Conservation (phyloP, 139 green algal species). For the Eudorina sp. region DNA sequence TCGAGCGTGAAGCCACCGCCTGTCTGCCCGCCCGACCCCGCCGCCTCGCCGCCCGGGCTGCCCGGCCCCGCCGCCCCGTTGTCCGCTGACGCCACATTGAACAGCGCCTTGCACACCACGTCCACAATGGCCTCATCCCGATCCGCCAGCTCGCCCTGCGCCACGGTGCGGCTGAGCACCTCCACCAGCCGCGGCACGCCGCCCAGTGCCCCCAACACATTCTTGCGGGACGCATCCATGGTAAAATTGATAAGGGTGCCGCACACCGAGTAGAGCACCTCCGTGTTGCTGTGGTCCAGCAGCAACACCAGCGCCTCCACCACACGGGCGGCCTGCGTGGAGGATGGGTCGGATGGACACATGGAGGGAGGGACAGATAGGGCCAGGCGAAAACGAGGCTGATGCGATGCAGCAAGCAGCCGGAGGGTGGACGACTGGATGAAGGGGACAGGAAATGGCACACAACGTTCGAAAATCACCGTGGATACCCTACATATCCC, state of each 20-base stretch:
- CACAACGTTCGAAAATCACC: too few species aligned
- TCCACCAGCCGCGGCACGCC: constrained; percentile 55
- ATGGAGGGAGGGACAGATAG: too few species aligned
- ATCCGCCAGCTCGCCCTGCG: constrained; percentile 38
- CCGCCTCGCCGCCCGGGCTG: background rate
- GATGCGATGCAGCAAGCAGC: too few species aligned
- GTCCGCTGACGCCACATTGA: constrained; percentile 58
- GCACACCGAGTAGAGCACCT: constrained; percentile 66
- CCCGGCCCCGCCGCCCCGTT: background rate
- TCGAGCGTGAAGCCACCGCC: constrained; percentile 26
- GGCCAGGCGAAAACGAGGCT: too few species aligned
- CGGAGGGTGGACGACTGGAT: too few species aligned
- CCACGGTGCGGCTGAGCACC: constrained; percentile 51
- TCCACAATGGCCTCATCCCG: constrained; percentile 51
- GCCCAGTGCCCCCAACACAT: constrained; percentile 45
- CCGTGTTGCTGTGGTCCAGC: constrained; percentile 65
- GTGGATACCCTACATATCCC: too few species aligned
- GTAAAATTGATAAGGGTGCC: constrained; percentile 70
- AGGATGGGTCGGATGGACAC: background rate
- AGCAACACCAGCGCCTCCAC: constrained; percentile 68
- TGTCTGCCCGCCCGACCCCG: background rate
- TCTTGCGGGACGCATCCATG: constrained; percentile 36
- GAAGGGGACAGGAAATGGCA: too few species aligned
- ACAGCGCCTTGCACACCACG: constrained; percentile 66
- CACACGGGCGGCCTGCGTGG: constrained; percentile 38